Base-by-base conservation (phyloP, 192 early-diverging fungal species). In the Chytriomyces hyalinus region DNA sequence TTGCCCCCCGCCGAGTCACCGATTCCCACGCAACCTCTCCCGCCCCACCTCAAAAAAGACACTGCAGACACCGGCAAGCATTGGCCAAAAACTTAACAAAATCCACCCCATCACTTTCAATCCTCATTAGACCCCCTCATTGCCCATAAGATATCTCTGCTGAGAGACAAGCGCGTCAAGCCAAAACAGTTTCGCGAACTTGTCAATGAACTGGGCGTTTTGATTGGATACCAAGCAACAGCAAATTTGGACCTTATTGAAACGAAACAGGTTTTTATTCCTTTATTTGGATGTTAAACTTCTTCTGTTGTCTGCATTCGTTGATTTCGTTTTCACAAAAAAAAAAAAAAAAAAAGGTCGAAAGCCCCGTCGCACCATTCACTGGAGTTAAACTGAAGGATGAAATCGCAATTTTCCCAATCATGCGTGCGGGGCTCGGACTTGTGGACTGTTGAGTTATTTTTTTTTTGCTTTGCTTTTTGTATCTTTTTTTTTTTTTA, bases 121-220 rank as follows among this genome's bases (percentile, higher is more conserved):
- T n/a, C n/a, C n/a, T n/a, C n/a, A n/a, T n/a, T n/a, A n/a, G n/a
- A 86, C 63, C 85, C 85, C 3, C 69, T 86, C 8, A 65, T 82
- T 44, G 66, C 79, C 20, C 82, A 86, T 61, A 86, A 86, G 68
- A 53, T 84, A n/a, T 80, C 72, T 11, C 70, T 79, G 6, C 67
- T 85, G 8, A 48, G 84, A 24, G 80, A 85, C 49, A 26, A 43
- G 15, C 48, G 69, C 5, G 69, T 77, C 0, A 76, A 68, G 2
- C 67, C 85, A 7, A 82, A 80, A 57, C 77, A 84, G 65, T 82
- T 84, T 49, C 59, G 85, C 22, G 77, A 84, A 51, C 79, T 86
- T 43, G 79, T 86, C n/a, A 24, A 45, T 45, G 85, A 86, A 66
- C 26, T 84, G 22, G 71, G 79, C 17, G 5, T 67, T 4, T 44